A percentile compares a stretch with the other conserved stretches of the same genome.
Evolutionary conservation across 2,329 filamentous ascomycete species (phyloP).

Genomic region (Knoxdaviesia capensis): DNA sequence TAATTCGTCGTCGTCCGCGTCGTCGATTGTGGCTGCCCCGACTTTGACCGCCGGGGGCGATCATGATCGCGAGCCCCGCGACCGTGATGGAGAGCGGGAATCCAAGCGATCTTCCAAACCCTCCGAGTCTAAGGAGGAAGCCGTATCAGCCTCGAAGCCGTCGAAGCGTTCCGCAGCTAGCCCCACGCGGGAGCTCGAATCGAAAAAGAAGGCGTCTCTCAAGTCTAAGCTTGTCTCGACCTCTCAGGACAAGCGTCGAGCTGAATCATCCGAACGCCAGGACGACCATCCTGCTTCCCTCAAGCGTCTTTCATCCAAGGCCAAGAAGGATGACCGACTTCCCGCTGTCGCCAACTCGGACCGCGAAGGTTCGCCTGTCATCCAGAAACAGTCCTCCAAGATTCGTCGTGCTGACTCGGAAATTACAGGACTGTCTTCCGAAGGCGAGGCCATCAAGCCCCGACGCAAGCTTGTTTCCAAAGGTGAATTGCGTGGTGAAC

Average conservation of each 20-base stretch:
- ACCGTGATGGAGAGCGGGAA: slow-evolving; percentile 20
- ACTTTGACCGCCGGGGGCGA: slow-evolving; percentile 6
- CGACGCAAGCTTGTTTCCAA: slow-evolving; percentile 43
- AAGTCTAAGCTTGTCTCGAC: slow-evolving; percentile 15
- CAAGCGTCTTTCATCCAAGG: slow-evolving; percentile 17
- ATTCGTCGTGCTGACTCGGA: no score
- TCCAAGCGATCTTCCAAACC: slow-evolving; percentile 19
- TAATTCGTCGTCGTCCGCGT: slow-evolving; percentile 14
- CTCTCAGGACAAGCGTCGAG: slow-evolving; percentile 27
- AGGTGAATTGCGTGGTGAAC: slow-evolving; percentile 36
- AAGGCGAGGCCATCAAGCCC: slow-evolving; percentile 36
- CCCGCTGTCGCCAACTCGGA: slow-evolving; percentile 28
- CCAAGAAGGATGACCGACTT: slow-evolving; percentile 32
- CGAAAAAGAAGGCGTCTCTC: slow-evolving; percentile 18
- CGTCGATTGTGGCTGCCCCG: slow-evolving; percentile 4
- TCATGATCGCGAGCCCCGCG: slow-evolving; percentile 13
- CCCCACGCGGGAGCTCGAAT: slow-evolving; percentile 23
- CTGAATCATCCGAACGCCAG: slow-evolving; percentile 19
- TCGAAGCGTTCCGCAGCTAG: slow-evolving; percentile 28
- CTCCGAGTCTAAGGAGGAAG: slow-evolving; percentile 23
- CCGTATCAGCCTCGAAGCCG: slow-evolving; percentile 8
- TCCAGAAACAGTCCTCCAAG: slow-evolving; percentile 18
- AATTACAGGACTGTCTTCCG: slow-evolving; percentile 19
- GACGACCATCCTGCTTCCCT: slow-evolving; percentile 25
- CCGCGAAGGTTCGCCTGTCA: slow-evolving; percentile 28